Evolutionary conservation across 1,284 basidiomycete species (phyloP), one percentile per base, ranked within the genome.

Genomic region (Pulveroboletus sp.): DNA sequence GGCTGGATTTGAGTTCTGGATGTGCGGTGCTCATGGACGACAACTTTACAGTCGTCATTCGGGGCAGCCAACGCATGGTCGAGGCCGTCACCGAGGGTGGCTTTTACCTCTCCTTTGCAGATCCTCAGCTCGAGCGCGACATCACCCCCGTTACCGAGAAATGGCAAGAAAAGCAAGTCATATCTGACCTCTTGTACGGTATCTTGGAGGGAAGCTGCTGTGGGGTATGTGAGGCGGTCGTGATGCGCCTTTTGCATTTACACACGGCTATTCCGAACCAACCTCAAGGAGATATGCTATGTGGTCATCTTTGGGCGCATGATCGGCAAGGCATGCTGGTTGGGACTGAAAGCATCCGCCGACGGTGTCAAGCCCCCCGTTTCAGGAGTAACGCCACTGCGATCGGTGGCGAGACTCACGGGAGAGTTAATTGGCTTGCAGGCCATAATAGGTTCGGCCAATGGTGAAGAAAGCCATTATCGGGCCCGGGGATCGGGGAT

Each of bases 11-110:
- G 0, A 56, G 53, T 26, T 40, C 50, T 0, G 64, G 62, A 26
- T 66, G 52, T 35, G 59, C 52, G 3, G 59, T 64, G 17, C 59
- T 66, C 37, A 54, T 63, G 52, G 62, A 63, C 19, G 61, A 65
- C 29, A 52, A 64, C 17, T 37, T 61, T 13, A 52, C 48, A 3
- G 44, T 61, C 29, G 61, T 65, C 32, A 48, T 65, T 42, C 54
- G 52, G 11, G 61, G 61, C 2, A 61, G 55, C 17, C 62, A 63
- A 32, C 43, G 52, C 13, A 50, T 56, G 6, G 50, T 63, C 9
- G 62, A 63, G 6, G 61, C 61, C 7, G 24, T 65, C 50, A 59
- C 56, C 3, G 61, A 62, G 46, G 59, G 64, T 16, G 55, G 61
- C 32, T 63, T 63, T 42, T 56, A 58, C 32, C 54, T 65, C 37